Conservation (phyloP, 768 basidiomycete genomes). For the Gymnopilus junonius region DNA sequence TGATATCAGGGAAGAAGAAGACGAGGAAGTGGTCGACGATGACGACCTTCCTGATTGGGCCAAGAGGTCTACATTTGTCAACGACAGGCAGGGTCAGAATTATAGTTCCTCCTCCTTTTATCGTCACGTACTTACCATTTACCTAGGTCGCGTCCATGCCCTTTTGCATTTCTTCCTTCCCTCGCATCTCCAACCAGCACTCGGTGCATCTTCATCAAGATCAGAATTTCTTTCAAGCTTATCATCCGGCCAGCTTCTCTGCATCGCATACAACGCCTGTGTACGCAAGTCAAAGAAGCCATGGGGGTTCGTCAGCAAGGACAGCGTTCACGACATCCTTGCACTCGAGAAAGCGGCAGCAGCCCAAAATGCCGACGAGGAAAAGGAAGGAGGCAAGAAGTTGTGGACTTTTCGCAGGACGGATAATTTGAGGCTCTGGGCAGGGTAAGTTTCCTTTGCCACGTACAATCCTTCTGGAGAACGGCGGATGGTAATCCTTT, state of each 20-base stretch:
- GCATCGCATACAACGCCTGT: slow-evolving; percentile 78
- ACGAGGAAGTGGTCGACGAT: slow-evolving; percentile 62
- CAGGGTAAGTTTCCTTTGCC: slow-evolving; percentile 59
- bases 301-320: slow-evolving; percentile 85
- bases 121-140: not conserved
- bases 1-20: slow-evolving; percentile 40
- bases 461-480: not conserved
- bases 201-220: slow-evolving; percentile 38
- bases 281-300: slow-evolving; percentile 82
- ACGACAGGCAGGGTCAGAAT: slow-evolving; percentile 62
- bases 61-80: slow-evolving; percentile 53
- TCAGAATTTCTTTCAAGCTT: slow-evolving; percentile 55
- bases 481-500: too few species aligned
- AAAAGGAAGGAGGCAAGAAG: slow-evolving; percentile 46
- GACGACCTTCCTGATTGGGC: slow-evolving; percentile 86
- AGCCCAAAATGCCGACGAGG: slow-evolving; percentile 34
- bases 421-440: slow-evolving; percentile 86
- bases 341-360: slow-evolving; percentile 57
- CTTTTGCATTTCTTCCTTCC: slow-evolving; percentile 68
- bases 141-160: slow-evolving; percentile 65
- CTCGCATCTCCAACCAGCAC: slow-evolving; percentile 45
- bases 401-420: slow-evolving; percentile 87
- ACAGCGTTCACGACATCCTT: slow-evolving; percentile 80
- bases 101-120: slow-evolving; percentile 2
- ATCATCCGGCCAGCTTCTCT: slow-evolving; percentile 81